A percentile compares a stretch with the other conserved stretches of the same genome.
These are phyloP conservation scores for Capronia epimyces DNA, from an alignment of 2,329 filamentous ascomycete species.

Conservation along the genomic window DNA sequence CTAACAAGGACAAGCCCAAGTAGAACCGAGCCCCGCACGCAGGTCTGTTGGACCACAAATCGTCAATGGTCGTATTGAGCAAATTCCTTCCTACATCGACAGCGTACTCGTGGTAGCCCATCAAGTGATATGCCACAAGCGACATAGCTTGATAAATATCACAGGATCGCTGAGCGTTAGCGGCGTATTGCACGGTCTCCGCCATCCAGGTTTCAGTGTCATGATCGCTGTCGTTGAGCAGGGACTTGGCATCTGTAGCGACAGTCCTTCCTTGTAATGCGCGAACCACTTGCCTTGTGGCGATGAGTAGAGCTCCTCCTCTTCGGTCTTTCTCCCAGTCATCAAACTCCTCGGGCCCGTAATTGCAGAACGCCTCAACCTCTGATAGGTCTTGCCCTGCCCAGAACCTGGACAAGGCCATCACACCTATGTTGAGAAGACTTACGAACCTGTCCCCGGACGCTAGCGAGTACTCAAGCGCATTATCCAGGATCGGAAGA, in stretches of 20 bases:
- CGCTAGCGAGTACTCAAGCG: constrained; percentile 52
- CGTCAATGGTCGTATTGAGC: constrained; percentile 37
- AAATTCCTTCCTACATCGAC: constrained; percentile 41
- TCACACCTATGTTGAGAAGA: constrained; percentile 54
- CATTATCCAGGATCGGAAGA: constrained; percentile 49
- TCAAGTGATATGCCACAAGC: constrained; percentile 44
- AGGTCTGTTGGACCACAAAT: constrained; percentile 45
- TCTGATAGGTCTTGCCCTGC: constrained; percentile 54
- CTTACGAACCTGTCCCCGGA: constrained; percentile 56
- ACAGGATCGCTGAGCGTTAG: constrained; percentile 49
- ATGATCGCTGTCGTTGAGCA: constrained; percentile 54
- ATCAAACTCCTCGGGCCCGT: constrained; percentile 52
- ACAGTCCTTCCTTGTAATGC: constrained; percentile 59
- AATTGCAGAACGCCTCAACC: constrained; percentile 53
- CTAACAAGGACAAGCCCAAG: constrained; percentile 40
- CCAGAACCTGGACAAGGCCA: constrained; percentile 53
- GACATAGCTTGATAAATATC: constrained; percentile 52
- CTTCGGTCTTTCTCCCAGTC: constrained; percentile 54
- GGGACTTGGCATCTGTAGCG: constrained; percentile 40
- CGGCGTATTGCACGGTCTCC: constrained; percentile 41
- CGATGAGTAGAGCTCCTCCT: constrained; percentile 54
- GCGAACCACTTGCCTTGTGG: constrained; percentile 50
- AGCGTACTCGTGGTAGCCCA: constrained; percentile 43
- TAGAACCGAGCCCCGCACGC: constrained; percentile 44
- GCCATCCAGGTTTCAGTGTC: constrained; percentile 46